Conservation (phyloP, 441 rosid genomes). For the Erodium moschatum region DNA sequence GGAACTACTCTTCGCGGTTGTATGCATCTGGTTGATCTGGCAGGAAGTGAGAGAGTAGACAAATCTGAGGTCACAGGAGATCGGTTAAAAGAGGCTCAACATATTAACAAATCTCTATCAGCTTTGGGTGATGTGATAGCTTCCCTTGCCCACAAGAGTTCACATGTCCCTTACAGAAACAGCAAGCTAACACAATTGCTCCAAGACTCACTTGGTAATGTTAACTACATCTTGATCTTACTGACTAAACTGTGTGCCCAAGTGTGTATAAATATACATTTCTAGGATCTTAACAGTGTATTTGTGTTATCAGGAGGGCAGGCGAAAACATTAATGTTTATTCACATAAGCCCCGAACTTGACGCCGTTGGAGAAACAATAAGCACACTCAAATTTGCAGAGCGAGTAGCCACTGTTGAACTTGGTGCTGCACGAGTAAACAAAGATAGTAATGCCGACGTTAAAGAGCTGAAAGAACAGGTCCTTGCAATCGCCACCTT, state of each 20-base stretch:
- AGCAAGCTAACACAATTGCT: constrained; percentile 88
- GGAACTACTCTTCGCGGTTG: constrained; percentile 63
- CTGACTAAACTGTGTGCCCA: background rate
- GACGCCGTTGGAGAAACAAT: constrained; percentile 74
- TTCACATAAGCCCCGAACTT: constrained; percentile 75
- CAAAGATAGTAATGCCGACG: constrained; percentile 51
- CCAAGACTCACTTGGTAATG: constrained; percentile 78
- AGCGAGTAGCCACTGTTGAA: constrained; percentile 80
- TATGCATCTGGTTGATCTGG: constrained; percentile 86
- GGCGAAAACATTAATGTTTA: constrained; percentile 87
- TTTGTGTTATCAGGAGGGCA: constrained; percentile 57
- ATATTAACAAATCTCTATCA: constrained; percentile 73
- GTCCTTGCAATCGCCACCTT: constrained; percentile 22
- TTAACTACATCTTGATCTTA: background rate
- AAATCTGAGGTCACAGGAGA: constrained; percentile 88
- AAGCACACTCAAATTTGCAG: constrained; percentile 88
- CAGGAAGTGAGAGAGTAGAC: constrained; percentile 84
- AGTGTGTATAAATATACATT: background rate
- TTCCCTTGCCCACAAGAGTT: constrained; percentile 73
- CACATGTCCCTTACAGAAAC: constrained; percentile 80
- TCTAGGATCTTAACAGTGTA: constrained; percentile 10
- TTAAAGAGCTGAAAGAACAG: constrained; percentile 78
- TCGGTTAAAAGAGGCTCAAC: constrained; percentile 76
- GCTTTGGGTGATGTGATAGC: constrained; percentile 88
- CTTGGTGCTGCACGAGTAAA: constrained; percentile 79